phyloP scores from a whole-genome alignment of 106 monocot genomes.

The Alisma plantagoaquatica region DNA sequence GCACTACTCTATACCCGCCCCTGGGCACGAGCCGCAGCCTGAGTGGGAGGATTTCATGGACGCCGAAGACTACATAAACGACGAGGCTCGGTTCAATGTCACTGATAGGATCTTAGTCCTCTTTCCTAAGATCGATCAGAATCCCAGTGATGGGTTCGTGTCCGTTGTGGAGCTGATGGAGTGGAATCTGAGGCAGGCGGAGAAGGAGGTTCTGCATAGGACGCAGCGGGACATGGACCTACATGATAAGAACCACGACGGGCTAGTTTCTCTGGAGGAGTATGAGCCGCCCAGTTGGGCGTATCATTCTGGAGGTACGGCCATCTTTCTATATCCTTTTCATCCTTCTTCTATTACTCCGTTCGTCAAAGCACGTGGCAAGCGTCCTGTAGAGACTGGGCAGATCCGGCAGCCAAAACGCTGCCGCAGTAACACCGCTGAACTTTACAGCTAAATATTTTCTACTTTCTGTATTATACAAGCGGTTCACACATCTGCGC shows the following conservation, averaged over 20 bases:
- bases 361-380: too few relatives aligned
- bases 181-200: slow-evolving; percentile 69
- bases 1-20: slow-evolving; percentile 41
- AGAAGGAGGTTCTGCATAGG: slow-evolving; percentile 57
- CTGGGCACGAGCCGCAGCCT: slow-evolving; percentile 56
- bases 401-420: too few relatives aligned
- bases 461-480: too few relatives aligned
- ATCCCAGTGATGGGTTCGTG: slow-evolving; percentile 51
- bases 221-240: slow-evolving; percentile 63
- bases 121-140: slow-evolving; percentile 69
- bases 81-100: slow-evolving; percentile 77
- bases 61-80: slow-evolving; percentile 85
- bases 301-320: slow-evolving; percentile 6
- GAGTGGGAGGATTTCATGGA: slow-evolving; percentile 91
- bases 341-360: too few relatives aligned
- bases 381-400: too few relatives aligned
- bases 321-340: too few relatives aligned
- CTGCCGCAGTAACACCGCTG: too few relatives aligned
- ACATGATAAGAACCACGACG: slow-evolving; percentile 78
- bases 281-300: slow-evolving; percentile 62
- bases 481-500: too few relatives aligned
- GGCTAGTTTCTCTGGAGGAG: slow-evolving; percentile 57
- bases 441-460: too few relatives aligned
- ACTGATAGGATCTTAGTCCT: slow-evolving; percentile 46
- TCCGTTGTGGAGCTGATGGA: slow-evolving; percentile 46